Evolutionary conservation across 23 red algal genomes (phyloP).

Genomic region (Gracilaria vermiculophylla): DNA sequence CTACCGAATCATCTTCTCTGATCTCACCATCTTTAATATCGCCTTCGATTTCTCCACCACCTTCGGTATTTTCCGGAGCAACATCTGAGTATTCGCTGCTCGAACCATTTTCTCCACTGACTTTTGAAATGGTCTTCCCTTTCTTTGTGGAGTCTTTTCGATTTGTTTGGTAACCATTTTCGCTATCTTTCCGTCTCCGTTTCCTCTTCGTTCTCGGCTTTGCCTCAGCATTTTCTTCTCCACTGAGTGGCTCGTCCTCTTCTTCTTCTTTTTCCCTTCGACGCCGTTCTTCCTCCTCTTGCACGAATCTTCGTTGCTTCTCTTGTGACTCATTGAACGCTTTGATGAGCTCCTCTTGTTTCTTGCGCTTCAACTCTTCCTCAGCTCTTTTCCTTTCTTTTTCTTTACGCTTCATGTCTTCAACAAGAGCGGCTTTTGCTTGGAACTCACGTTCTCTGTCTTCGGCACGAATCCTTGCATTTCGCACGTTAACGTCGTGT

Average conservation of each 20-base stretch:
- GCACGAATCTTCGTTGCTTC: conserved; percentile 19
- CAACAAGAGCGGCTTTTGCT: conserved; percentile 10
- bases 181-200: background rate
- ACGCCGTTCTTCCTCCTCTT: conserved; percentile 38
- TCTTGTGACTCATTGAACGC: conserved; percentile 46
- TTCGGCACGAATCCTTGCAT: conserved; percentile 39
- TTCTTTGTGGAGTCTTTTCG: background rate
- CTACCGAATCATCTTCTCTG: background rate
- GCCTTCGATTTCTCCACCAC: background rate
- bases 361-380: conserved; percentile 1
- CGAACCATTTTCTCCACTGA: background rate
- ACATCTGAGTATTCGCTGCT: conserved; percentile 3
- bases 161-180: background rate
- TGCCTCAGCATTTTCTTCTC: conserved; percentile 27
- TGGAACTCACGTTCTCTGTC: conserved; percentile 30
- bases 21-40: background rate
- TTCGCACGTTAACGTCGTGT: conserved; percentile 61
- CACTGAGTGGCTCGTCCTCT: conserved; percentile 20
- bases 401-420: conserved; percentile 30
- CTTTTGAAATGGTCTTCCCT: conserved; percentile 8
- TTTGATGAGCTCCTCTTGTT: conserved; percentile 43
- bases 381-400: conserved; percentile 25
- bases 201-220: background rate
- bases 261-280: conserved; percentile 22
- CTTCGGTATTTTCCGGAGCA: background rate